A percentile compares a stretch with the other conserved stretches of the same genome.
phyloP scores from a whole-genome alignment of 2,329 filamentous ascomycete genomes.

The Polychaeton citri region DNA sequence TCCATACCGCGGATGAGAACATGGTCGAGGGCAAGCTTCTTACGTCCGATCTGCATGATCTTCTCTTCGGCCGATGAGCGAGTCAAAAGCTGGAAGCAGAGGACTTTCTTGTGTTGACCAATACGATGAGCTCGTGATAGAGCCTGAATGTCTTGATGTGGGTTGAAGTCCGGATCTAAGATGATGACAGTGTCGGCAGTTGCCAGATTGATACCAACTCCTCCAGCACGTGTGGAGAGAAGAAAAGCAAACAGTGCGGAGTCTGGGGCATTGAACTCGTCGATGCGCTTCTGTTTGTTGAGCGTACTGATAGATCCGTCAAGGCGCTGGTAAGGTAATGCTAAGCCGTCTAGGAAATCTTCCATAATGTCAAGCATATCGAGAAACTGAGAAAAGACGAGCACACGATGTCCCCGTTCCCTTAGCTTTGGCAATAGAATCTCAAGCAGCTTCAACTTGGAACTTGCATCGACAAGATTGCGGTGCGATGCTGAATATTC shows the following conservation, averaged over 20 bases:
- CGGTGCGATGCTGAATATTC: constrained; percentile 51
- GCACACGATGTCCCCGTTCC: constrained; percentile 73
- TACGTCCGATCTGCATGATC: constrained; percentile 88
- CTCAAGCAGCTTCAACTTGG: constrained; percentile 74
- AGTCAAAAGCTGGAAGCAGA: constrained; percentile 91
- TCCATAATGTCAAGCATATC: constrained; percentile 77
- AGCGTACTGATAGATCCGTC: constrained; percentile 72
- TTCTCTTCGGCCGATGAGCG: constrained; percentile 83
- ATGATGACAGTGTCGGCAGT: constrained; percentile 98
- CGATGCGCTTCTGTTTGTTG: constrained; percentile 88
- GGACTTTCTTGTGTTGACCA: constrained; percentile 87
- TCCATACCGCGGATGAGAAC: constrained; percentile 89
- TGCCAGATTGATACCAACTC: constrained; percentile 93
- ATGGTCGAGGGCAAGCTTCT: constrained; percentile 92
- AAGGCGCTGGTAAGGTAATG: constrained; percentile 61
- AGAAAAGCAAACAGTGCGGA: constrained; percentile 82
- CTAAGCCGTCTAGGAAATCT: constrained; percentile 72
- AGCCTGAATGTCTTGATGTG: constrained; percentile 93
- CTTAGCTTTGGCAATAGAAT: constrained; percentile 77
- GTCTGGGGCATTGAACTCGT: constrained; percentile 76
- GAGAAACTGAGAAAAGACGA: constrained; percentile 94
- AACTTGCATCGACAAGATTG: constrained; percentile 81
- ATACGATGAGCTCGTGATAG: constrained; percentile 90
- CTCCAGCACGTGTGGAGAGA: constrained; percentile 84
- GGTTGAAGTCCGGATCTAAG: constrained; percentile 92